Conservation (phyloP, 768 basidiomycete genomes). For the Auriscalpium microsporum region DNA sequence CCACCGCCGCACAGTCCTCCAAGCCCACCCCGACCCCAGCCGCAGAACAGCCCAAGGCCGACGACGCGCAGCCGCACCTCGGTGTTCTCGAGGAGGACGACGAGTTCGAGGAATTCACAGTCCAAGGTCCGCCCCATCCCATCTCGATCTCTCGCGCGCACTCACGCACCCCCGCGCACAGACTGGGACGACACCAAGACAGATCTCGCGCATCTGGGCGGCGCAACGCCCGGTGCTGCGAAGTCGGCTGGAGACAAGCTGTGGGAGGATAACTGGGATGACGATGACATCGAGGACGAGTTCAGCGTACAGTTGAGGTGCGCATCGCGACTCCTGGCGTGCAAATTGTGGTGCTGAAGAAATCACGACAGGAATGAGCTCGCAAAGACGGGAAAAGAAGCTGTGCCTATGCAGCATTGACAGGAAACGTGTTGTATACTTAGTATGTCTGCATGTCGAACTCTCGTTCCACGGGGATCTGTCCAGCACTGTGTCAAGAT, state of each 20-base stretch:
- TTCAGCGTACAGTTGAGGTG: conserved; percentile 94
- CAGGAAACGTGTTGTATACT: no score
- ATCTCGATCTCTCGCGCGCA: neutral
- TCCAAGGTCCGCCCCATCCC: conserved; percentile 50
- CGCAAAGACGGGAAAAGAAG: conserved; percentile 44
- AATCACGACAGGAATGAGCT: conserved; percentile 48
- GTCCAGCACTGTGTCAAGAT: no score
- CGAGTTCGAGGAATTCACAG: conserved; percentile 91
- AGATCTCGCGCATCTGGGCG: conserved; percentile 69
- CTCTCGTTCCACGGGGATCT: no score
- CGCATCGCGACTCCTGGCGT: conserved; percentile 20
- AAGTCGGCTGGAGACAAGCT: conserved; percentile 82
- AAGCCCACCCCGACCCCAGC: neutral
- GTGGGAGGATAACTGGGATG: conserved; percentile 99
- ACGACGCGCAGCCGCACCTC: conserved; percentile 53
- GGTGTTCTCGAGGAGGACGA: conserved; percentile 96
- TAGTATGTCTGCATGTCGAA: no score
- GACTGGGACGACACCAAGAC: conserved; percentile 88
- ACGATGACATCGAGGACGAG: conserved; percentile 97
- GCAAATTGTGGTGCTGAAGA: neutral
- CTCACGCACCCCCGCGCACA: conserved; percentile 19
- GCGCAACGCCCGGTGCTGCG: conserved; percentile 64
- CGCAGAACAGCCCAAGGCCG: conserved; percentile 1
- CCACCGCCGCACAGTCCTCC: neutral
- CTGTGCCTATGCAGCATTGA: conserved; percentile 21